phyloP scores from a whole-genome alignment of 2,329 filamentous ascomycete genomes.

The Talaromyces sp. region DNA sequence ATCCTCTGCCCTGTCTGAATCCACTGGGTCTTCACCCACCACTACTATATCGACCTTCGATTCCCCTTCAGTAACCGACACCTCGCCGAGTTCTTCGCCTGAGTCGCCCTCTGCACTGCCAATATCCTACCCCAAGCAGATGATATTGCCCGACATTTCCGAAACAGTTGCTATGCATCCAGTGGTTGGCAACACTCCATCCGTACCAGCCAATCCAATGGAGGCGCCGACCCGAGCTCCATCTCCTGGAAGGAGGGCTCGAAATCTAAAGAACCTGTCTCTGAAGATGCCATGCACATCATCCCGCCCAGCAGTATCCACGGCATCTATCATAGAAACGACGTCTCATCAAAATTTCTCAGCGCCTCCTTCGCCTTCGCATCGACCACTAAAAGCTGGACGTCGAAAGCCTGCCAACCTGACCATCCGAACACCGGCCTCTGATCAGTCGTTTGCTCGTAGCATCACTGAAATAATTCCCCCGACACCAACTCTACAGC shows the following conservation, averaged over 20 bases:
- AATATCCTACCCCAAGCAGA: conserved; percentile 40
- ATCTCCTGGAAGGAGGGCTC: conserved; percentile 39
- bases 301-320: conserved; percentile 44
- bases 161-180: conserved; percentile 22
- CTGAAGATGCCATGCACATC: conserved; percentile 53
- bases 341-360: conserved; percentile 36
- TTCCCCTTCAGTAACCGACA: conserved; percentile 82
- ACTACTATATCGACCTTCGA: conserved; percentile 91
- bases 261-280: conserved; percentile 62
- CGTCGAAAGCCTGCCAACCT: conserved; percentile 56
- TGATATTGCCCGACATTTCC: conserved; percentile 23
- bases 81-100: conserved; percentile 85
- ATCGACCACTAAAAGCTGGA: conserved; percentile 50
- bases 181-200: conserved; percentile 14
- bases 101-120: conserved; percentile 79
- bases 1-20: conserved; percentile 59
- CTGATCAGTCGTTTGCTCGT: conserved; percentile 47
- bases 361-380: conserved; percentile 54
- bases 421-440: conserved; percentile 54
- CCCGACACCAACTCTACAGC: conserved; percentile 52
- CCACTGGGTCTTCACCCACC: conserved; percentile 89
- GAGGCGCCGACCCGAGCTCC: conserved; percentile 22
- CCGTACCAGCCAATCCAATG: not conserved
- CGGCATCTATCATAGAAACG: conserved; percentile 45
- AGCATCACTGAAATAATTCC: conserved; percentile 50